Conservation (phyloP, 2,329 filamentous ascomycete species). For the Pseudodiploospora longispora region DNA sequence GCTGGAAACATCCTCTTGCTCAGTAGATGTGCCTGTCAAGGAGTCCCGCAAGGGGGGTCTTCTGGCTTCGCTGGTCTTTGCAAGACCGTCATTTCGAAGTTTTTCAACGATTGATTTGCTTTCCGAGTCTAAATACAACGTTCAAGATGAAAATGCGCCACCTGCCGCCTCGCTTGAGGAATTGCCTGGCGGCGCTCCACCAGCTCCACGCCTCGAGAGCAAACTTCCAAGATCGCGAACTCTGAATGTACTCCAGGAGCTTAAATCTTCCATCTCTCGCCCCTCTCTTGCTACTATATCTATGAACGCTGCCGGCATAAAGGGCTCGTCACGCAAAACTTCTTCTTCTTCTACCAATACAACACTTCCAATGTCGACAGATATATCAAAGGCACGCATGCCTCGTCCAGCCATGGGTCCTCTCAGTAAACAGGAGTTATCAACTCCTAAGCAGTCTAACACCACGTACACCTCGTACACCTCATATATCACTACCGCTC, state of each 20-base stretch:
- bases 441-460: neutral
- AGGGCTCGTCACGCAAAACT: slow-evolving; percentile 11
- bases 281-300: slow-evolving; percentile 15
- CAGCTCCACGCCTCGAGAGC: slow-evolving; percentile 6
- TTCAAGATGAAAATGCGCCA: slow-evolving; percentile 21
- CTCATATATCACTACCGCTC: slow-evolving; percentile 30
- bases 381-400: slow-evolving; percentile 12
- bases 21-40: slow-evolving; percentile 6
- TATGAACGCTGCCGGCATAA: slow-evolving; percentile 8
- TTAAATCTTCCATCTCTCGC: slow-evolving; percentile 37
- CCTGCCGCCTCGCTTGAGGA: slow-evolving; percentile 6
- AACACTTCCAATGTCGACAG: slow-evolving; percentile 9
- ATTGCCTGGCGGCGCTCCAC: neutral
- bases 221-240: slow-evolving; percentile 38
- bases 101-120: slow-evolving; percentile 11
- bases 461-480: slow-evolving; percentile 5
- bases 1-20: slow-evolving; percentile 6
- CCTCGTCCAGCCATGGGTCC: slow-evolving; percentile 13
- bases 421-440: slow-evolving; percentile 11
- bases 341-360: slow-evolving; percentile 13
- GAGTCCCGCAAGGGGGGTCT: slow-evolving; percentile 12
- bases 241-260: slow-evolving; percentile 34
- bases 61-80: slow-evolving; percentile 6
- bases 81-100: slow-evolving; percentile 7
- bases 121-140: slow-evolving; percentile 4